Evolutionary conservation across 495 filamentous ascomycete genomes (phyloP), one percentile per base, ranked within the genome.

Genomic region (Penicillium mononematosum): DNA sequence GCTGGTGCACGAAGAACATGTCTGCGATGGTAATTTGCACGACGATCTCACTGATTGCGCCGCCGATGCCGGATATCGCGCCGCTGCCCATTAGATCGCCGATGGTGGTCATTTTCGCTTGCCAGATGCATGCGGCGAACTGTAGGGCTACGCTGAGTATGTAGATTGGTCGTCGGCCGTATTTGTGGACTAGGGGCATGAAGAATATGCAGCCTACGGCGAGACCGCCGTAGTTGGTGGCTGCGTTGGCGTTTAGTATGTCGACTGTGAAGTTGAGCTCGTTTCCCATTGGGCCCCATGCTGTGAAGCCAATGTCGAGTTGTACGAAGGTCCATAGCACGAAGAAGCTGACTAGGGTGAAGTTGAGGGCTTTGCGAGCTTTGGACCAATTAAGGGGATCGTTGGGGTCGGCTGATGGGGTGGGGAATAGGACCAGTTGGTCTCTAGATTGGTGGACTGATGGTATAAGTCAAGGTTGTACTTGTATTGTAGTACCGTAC

Each of bases 1-100:
- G 70, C 49, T 80, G 70, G 50, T 81, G 79, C 0, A 78, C 74
- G 51, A 81, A 81, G 58, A 75, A 82, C 38, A 82, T 39, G 51
- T 81, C 77, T 0, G 74, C 70, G 12, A 80, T 65, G 0, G 75
- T 78, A 53, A 82, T 72, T 56, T 78, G 77, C 17, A 79, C 71
- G 4, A 80, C 50, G 8, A 69, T 66, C 50, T 82, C 78, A 17
- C 63, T 67, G 34, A 79, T 60, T 3, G 76, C 72, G 29, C 75
- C 76, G 0, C 66, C 65, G 5, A 74, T 50, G 1, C 76, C 70
- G 8, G 60, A 63, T 2, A 79, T 49, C 4, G 71, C 34, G 47
- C 76, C 77, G 17, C 59, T 56, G 1, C 55, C 64, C 9, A 78
- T 65, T 17, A 71, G 56, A 4, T 76, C 75, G 1, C 62, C 68